Percentiles rank a stretch among this genome's conserved stretches.
phyloP scores from a whole-genome alignment of 495 filamentous ascomycete genomes.

The Pseudoneurospora amorphoporcata region DNA sequence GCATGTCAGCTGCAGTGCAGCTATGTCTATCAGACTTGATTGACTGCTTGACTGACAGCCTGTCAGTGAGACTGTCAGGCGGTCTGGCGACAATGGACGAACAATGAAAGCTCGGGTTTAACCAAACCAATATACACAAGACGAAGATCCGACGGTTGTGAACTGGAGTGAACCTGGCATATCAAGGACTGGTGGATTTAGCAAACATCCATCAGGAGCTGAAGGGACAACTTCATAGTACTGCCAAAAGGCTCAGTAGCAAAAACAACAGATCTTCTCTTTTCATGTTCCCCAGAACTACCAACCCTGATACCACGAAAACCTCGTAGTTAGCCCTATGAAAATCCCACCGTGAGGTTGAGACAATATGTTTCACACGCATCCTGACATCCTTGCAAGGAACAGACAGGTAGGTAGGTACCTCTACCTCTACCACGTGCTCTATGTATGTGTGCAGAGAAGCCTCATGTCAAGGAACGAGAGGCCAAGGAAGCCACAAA shows the following conservation, averaged over 20 bases:
- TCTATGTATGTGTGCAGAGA: not conserved
- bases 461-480: not conserved
- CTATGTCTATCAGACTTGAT: not conserved
- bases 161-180: not conserved
- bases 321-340: not conserved
- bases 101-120: not conserved
- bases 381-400: not conserved
- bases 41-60: not conserved
- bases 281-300: not conserved
- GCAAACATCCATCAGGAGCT: not conserved
- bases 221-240: not conserved
- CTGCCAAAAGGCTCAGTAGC: not conserved
- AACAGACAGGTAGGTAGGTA: too few species aligned
- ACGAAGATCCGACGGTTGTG: not conserved
- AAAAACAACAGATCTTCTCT: not conserved
- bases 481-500: not conserved
- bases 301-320: not conserved
- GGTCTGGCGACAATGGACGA: not conserved
- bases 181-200: too few species aligned
- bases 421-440: not conserved
- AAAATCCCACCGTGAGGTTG: not conserved
- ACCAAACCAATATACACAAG: not conserved
- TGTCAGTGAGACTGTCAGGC: not conserved
- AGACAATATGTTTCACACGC: not conserved
- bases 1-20: not conserved